These are phyloP conservation scores for Pestalotiopsis sp. DNA, from an alignment of 2,329 filamentous ascomycete genomes.

Conservation along the genomic window DNA sequence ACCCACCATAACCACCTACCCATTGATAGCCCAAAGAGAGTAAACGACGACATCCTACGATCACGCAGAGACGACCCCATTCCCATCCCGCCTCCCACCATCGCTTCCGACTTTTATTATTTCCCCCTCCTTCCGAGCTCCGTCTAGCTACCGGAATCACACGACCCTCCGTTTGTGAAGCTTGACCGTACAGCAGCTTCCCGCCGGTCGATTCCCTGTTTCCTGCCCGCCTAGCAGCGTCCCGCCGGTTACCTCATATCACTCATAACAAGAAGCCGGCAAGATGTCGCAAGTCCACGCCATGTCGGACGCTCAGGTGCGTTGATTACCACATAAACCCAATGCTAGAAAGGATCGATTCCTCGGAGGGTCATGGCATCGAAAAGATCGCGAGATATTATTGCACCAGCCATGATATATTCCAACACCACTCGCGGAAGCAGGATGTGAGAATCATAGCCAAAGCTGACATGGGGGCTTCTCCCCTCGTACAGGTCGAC, in stretches of 20 bases:
- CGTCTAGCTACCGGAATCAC: neutral
- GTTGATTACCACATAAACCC: constrained; percentile 17
- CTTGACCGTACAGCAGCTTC: neutral
- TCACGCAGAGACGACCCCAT: neutral
- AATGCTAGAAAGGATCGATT: neutral
- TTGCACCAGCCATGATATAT: neutral
- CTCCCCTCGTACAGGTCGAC: constrained; percentile 66
- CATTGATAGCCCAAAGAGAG: neutral
- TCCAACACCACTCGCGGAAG: neutral
- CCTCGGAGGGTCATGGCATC: neutral
- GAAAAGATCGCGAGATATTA: neutral
- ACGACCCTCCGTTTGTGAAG: neutral
- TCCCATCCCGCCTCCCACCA: neutral
- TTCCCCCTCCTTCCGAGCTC: neutral
- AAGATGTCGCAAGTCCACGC: constrained; percentile 91
- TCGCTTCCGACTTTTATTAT: neutral
- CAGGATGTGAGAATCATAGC: constrained; percentile 16
- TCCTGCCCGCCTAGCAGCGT: neutral
- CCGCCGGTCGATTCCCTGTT: neutral
- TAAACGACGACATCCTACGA: constrained; percentile 5
- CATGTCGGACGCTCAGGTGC: constrained; percentile 96
- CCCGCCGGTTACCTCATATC: constrained; percentile 14
- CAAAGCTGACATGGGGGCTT: constrained; percentile 7
- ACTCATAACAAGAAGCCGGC: constrained; percentile 33
- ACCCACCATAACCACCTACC: constrained; percentile 1